These are phyloP conservation scores for Daedaleopsis nitida DNA, from an alignment of 768 basidiomycete genomes.

Conservation along the genomic window DNA sequence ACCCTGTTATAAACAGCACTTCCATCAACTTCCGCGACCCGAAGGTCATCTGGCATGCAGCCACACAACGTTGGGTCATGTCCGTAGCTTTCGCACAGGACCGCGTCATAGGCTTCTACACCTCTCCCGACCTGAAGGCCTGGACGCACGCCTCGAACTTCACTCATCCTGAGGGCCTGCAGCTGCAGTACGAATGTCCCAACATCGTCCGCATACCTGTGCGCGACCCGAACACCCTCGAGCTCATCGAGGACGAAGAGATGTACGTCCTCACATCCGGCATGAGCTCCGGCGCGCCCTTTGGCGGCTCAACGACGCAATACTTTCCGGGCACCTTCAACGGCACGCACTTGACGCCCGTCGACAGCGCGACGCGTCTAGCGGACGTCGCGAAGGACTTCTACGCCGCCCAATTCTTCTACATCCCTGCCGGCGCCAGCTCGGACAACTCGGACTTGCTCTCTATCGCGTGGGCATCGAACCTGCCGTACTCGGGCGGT, in stretches of 20 bases:
- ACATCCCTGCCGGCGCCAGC: neutral
- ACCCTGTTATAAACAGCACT: conserved; percentile 15
- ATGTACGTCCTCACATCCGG: conserved; percentile 16
- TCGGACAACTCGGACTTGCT: conserved; percentile 6
- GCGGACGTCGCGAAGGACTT: conserved; percentile 18
- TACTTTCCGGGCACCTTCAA: conserved; percentile 18
- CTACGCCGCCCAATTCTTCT: conserved; percentile 19
- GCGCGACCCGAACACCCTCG: neutral
- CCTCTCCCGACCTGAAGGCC: conserved; percentile 12
- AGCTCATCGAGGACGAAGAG: conserved; percentile 1
- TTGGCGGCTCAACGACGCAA: conserved; percentile 16
- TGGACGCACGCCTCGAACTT: conserved; percentile 19
- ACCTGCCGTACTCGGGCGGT: conserved; percentile 13
- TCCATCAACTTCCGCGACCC: conserved; percentile 17
- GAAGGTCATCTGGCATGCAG: conserved; percentile 19
- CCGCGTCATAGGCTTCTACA: conserved; percentile 14
- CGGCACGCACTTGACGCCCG: conserved; percentile 13
- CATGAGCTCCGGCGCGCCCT: conserved; percentile 17
- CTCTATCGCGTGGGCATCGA: conserved; percentile 18
- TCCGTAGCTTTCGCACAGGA: conserved; percentile 10
- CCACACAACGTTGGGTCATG: conserved; percentile 11
- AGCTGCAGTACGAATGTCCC: conserved; percentile 15
- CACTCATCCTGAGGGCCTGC: conserved; percentile 7
- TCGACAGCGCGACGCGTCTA: conserved; percentile 7
- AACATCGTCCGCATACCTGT: conserved; percentile 16